Base-by-base conservation (phyloP, 139 green algal species). In the Chlorella sorokiniana region DNA sequence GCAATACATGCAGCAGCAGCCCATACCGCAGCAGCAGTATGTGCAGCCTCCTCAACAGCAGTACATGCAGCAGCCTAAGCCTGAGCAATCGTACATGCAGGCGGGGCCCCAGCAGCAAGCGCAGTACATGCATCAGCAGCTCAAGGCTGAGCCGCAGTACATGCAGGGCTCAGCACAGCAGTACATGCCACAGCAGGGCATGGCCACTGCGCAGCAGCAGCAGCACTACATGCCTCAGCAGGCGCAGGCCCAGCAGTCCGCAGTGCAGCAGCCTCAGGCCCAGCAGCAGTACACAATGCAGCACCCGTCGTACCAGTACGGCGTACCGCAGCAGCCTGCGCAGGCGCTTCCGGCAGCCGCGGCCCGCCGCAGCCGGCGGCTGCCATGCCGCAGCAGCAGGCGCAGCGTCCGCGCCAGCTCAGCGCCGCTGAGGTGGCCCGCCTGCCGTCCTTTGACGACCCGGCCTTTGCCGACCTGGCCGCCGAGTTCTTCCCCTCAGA, bases 401-500 rank as follows among this genome's bases (percentile, higher is more conserved):
- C n/a, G n/a, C n/a, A n/a, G 56, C 56, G 23, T 10, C 70, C 70
- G 10, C 29, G 44, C 14, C 45, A 77, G 45, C 31, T 77, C n/a
- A 44, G 9, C 4, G 11, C 70, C 6, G 70, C 5, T 10, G 70
- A 77, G 31, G 14, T 77, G 29, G 45, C 45, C 27, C 45, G 70
- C 11, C 31, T 77, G 70, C 70, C 70, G 23, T 77, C 70, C 40
- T 77, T 77, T 63, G 45, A 77, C 31, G 70, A 77, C 44, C 70
- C 70, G 16, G 70, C 44, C 0, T 77, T 77, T 44, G 44, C 29
- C 44, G 70, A 77, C 23, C 42, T 77, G n/a, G 70, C 70, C 31
- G 45, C 70, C 42, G 70, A 63, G 5, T 18, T 64, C 9, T 63
- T 77, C 16, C 70, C 44, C 8, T 45, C 38, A 11, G 65, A 63